Evolutionary conservation across 306 rosid genomes (phyloP).

Genomic region (Nissolia schottii): DNA sequence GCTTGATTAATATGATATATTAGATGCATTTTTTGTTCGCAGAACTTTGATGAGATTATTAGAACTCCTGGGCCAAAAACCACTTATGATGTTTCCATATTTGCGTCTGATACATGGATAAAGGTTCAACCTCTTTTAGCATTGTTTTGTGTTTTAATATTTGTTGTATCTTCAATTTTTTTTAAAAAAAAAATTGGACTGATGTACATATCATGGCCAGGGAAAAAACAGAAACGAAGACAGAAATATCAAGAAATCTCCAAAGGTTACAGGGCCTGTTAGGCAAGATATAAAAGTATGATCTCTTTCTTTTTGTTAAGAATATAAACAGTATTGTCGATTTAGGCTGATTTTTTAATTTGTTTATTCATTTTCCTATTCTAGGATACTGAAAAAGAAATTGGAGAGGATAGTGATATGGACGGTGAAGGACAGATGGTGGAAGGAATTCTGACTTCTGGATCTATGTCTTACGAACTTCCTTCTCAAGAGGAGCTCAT

Average conservation of each 20-base stretch:
- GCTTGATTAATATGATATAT: conserved; percentile 27
- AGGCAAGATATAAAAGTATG: conserved; percentile 46
- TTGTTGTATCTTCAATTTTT: background rate
- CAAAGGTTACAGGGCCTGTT: conserved; percentile 21
- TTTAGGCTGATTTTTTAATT: background rate
- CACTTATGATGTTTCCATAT: conserved; percentile 72
- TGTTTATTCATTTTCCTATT: background rate
- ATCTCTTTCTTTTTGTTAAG: conserved; percentile 1
- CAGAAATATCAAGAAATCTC: conserved; percentile 34
- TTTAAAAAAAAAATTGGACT: background rate
- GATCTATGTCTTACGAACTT: conserved; percentile 61
- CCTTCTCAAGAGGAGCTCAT: conserved; percentile 91
- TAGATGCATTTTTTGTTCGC: conserved; percentile 29
- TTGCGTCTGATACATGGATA: conserved; percentile 70
- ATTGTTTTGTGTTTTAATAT: background rate
- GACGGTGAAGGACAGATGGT: conserved; percentile 76
- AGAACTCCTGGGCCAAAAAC: conserved; percentile 75
- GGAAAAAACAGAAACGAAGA: conserved; percentile 41
- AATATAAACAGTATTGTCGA: background rate
- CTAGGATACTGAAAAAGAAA: conserved; percentile 47
- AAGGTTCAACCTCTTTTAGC: conserved; percentile 42
- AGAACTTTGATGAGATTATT: conserved; percentile 57
- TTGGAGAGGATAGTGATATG: conserved; percentile 59
- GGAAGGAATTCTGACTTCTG: conserved; percentile 65
- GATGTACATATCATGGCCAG: conserved; percentile 39